phyloP scores from a whole-genome alignment of 2,329 filamentous ascomycete species.

The Trichoderma arundinaceum region DNA sequence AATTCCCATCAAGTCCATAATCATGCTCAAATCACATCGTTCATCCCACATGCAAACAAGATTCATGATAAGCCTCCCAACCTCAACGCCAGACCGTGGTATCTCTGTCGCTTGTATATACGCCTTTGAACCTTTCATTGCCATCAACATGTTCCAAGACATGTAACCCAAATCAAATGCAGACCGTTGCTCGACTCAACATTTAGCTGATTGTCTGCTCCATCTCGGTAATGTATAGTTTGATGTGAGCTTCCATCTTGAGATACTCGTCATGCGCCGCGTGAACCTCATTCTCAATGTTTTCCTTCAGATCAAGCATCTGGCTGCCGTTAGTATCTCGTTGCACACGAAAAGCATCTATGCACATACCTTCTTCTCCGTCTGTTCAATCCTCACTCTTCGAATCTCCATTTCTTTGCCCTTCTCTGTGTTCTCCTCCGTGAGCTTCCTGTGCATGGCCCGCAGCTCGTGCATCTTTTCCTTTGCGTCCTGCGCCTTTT shows the following conservation, averaged over 20 bases:
- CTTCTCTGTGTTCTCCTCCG: conserved; percentile 84
- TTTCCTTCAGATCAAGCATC: conserved; percentile 98
- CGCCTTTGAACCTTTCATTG: conserved; percentile 1
- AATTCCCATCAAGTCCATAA: background rate
- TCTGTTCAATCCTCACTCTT: conserved; percentile 94
- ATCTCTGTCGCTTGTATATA: conserved; percentile 38
- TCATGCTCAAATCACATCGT: background rate
- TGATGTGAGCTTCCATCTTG: conserved; percentile 97
- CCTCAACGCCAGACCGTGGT: conserved; percentile 52
- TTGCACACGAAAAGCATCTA: background rate
- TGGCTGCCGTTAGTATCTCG: conserved; percentile 47
- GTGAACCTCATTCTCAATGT: conserved; percentile 93
- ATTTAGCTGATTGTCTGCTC: conserved; percentile 73
- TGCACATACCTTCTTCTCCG: conserved; percentile 86
- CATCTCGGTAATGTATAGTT: conserved; percentile 98
- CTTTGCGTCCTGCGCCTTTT: conserved; percentile 81
- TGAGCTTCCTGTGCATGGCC: conserved; percentile 77
- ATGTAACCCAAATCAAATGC: conserved; percentile 29
- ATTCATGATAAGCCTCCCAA: conserved; percentile 21
- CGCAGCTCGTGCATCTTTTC: conserved; percentile 89
- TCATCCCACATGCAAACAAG: conserved; percentile 19
- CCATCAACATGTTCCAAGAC: conserved; percentile 9
- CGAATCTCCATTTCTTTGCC: conserved; percentile 90
- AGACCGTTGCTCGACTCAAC: background rate
- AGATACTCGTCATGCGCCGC: conserved; percentile 91